These are phyloP conservation scores for Didymosphaeria variabile DNA, from an alignment of 2,329 filamentous ascomycete species.

Conservation along the genomic window DNA sequence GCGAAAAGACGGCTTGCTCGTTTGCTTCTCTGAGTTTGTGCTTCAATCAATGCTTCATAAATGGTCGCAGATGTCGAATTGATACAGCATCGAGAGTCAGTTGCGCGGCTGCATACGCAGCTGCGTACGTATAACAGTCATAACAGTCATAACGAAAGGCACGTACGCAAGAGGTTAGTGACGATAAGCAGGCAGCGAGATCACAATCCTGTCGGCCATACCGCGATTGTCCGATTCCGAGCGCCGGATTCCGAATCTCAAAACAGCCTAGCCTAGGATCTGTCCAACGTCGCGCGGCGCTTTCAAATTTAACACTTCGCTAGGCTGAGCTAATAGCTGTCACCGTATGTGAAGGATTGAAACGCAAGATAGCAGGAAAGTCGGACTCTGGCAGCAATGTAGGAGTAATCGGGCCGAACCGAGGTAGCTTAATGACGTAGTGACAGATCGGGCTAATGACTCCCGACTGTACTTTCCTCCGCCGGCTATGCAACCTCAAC, in stretches of 20 bases:
- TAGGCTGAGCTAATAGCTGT: no score
- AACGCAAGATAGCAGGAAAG: not conserved
- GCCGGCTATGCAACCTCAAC: conserved; percentile 1
- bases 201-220: not conserved
- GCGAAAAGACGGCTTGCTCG: not conserved
- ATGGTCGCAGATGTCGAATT: not conserved
- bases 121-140: not conserved
- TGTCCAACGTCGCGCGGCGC: no score
- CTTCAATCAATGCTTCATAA: not conserved
- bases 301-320: not conserved
- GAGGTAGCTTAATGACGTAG: not conserved
- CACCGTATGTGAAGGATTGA: no score
- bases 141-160: not conserved
- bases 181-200: not conserved
- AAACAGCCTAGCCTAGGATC: not conserved
- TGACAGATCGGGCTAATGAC: not conserved
- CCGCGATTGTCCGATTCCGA: not conserved
- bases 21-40: not conserved
- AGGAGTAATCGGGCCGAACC: not conserved
- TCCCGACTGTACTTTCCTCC: not conserved
- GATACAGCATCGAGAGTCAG: not conserved
- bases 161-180: not conserved
- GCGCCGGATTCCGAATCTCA: conserved; percentile 2
- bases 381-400: not conserved
- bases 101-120: not conserved